phyloP scores from a whole-genome alignment of 176 grass and related monocot species.

The Juncus inflexus region DNA sequence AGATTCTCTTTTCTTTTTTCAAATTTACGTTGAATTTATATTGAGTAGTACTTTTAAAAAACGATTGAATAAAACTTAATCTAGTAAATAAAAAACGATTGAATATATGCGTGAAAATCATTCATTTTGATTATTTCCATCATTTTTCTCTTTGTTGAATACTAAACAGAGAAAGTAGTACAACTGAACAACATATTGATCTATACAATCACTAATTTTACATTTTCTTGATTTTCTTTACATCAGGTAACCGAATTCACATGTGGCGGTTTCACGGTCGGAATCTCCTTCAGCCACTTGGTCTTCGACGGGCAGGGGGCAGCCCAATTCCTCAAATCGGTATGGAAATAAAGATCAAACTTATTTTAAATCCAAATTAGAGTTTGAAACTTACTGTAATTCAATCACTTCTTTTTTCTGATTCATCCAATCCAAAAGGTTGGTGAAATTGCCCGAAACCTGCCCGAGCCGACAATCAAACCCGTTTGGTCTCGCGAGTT shows the following conservation, averaged over 20 bases:
- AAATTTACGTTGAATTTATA: neutral
- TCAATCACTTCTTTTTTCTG: too few species aligned
- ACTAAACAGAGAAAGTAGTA: neutral
- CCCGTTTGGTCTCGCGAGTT: constrained; percentile 55
- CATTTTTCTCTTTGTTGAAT: neutral
- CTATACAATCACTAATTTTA: neutral
- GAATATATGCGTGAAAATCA: neutral
- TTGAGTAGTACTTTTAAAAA: too few species aligned
- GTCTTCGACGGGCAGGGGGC: constrained; percentile 74
- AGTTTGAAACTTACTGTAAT: too few species aligned
- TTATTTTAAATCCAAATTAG: too few species aligned
- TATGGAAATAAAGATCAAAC: too few species aligned
- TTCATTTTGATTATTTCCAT: neutral
- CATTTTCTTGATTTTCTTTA: constrained; percentile 13
- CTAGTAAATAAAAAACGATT: neutral
- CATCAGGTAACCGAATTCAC: constrained; percentile 75
- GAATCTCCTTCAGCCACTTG: constrained; percentile 84
- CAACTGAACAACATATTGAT: neutral
- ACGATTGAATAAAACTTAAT: too few species aligned
- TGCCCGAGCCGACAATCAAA: constrained; percentile 39
- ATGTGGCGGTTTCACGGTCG: constrained; percentile 66
- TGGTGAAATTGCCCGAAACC: constrained; percentile 55
- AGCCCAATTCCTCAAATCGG: constrained; percentile 58
- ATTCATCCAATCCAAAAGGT: neutral
- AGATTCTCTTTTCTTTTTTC: neutral